A percentile compares a stretch with the other conserved stretches of the same genome.
These are phyloP conservation scores for Nelumbo lutea DNA, from an alignment of 164 flowering plant genomes.

Conservation along the genomic window DNA sequence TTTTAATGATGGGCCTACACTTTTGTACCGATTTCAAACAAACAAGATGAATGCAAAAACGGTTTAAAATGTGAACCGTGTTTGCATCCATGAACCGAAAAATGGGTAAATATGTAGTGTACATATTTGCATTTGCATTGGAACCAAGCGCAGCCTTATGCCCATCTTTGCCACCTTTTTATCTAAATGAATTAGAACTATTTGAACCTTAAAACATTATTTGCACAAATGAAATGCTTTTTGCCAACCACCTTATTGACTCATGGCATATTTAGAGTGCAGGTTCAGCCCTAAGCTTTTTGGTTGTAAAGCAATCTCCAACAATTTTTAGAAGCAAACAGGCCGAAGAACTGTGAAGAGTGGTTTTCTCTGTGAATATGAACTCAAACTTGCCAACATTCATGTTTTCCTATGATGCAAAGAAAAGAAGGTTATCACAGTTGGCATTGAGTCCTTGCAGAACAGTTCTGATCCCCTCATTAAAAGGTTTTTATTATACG, in stretches of 20 bases:
- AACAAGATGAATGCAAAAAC: no score
- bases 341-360: not conserved
- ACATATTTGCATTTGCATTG: no score
- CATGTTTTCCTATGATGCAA: not conserved
- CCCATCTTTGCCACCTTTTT: not conserved
- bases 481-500: no score
- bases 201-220: no score
- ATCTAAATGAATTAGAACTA: not conserved
- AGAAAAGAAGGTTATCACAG: not conserved
- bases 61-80: no score
- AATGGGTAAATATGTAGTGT: no score
- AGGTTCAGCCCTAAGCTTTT: conserved; percentile 1
- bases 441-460: conserved; percentile 1
- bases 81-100: no score
- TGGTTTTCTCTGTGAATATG: not conserved
- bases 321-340: not conserved
- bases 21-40: no score
- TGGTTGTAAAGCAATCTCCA: conserved; percentile 1
- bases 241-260: not conserved
- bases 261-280: not conserved
- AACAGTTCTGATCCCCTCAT: conserved; percentile 2
- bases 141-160: no score
- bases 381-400: not conserved
- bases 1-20: no score
- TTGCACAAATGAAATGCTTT: not conserved